Conservation (phyloP, 148 eudicot species). For the Rheum nobile region DNA sequence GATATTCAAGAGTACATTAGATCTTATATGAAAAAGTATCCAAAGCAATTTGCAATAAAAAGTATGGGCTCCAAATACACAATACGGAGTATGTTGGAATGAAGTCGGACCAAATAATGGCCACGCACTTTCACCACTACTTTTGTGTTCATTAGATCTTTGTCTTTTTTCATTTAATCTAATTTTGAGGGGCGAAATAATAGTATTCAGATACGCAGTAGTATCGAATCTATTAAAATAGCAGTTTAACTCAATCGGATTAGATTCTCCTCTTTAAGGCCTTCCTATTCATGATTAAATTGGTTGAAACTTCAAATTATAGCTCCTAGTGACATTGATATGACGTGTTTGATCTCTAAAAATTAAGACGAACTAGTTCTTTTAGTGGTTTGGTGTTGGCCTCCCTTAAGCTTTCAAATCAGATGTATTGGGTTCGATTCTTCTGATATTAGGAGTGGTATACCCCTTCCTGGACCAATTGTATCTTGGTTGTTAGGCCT, state of each 20-base stretch:
- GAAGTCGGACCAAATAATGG: slow-evolving; percentile 5
- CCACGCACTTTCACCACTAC: slow-evolving; percentile 6
- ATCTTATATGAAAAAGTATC: slow-evolving; percentile 3
- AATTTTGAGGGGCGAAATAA: background rate
- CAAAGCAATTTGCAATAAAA: background rate
- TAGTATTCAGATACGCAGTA: background rate
- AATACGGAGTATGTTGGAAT: background rate
- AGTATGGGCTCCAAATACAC: background rate
- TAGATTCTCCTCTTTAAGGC: background rate
- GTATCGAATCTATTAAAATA: slow-evolving; percentile 5
- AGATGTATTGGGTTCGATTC: no score
- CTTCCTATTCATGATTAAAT: background rate
- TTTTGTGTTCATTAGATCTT: slow-evolving; percentile 4
- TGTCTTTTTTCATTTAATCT: background rate
- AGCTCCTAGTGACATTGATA: background rate
- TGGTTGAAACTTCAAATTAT: background rate
- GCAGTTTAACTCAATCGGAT: background rate
- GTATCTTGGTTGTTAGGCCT: no score
- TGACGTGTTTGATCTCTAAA: background rate
- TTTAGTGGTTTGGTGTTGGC: no score
- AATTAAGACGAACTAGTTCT: background rate
- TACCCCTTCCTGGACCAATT: no score
- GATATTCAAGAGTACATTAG: background rate
- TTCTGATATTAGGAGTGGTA: no score
- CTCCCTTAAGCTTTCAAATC: no score